Conservation (phyloP, 352 stramenopile species). For the Phytophthora multivora region DNA sequence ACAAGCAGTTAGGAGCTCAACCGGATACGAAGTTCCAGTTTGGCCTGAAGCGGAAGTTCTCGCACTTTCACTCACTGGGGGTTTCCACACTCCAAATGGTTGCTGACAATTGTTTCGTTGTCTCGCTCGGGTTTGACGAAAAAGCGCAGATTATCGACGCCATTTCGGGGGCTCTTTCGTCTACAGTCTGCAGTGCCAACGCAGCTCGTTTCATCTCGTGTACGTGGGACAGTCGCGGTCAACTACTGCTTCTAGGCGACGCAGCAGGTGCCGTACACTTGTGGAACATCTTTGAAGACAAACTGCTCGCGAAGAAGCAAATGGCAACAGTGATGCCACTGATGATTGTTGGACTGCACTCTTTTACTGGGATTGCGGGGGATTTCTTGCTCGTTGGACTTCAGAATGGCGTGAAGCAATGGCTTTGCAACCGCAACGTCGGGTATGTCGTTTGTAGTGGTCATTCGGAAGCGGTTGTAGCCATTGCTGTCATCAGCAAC, state of each 20-base stretch:
- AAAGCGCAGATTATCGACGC: slow-evolving; percentile 75
- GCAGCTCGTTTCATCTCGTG: slow-evolving; percentile 62
- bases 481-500: slow-evolving; percentile 42
- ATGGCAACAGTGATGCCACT: slow-evolving; percentile 27
- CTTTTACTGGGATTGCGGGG: slow-evolving; percentile 2
- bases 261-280: slow-evolving; percentile 52
- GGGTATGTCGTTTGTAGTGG: slow-evolving; percentile 61
- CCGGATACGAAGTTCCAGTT: slow-evolving; percentile 45
- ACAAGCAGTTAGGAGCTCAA: slow-evolving; percentile 15
- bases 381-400: slow-evolving; percentile 58
- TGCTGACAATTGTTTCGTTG: slow-evolving; percentile 70
- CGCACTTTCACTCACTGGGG: slow-evolving; percentile 68
- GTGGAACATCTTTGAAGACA: slow-evolving; percentile 76
- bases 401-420: slow-evolving; percentile 59
- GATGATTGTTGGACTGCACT: slow-evolving; percentile 20
- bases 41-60: slow-evolving; percentile 63
- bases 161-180: slow-evolving; percentile 58
- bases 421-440: slow-evolving; percentile 61
- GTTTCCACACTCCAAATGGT: slow-evolving; percentile 61
- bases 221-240: slow-evolving; percentile 55
- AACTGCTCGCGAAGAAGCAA: slow-evolving; percentile 45
- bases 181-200: slow-evolving; percentile 57
- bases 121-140: slow-evolving; percentile 78
- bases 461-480: slow-evolving; percentile 56
- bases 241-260: slow-evolving; percentile 65